These are phyloP conservation scores for Botryotinia narcissicola DNA, from an alignment of 2,329 filamentous ascomycete genomes.

Conservation along the genomic window DNA sequence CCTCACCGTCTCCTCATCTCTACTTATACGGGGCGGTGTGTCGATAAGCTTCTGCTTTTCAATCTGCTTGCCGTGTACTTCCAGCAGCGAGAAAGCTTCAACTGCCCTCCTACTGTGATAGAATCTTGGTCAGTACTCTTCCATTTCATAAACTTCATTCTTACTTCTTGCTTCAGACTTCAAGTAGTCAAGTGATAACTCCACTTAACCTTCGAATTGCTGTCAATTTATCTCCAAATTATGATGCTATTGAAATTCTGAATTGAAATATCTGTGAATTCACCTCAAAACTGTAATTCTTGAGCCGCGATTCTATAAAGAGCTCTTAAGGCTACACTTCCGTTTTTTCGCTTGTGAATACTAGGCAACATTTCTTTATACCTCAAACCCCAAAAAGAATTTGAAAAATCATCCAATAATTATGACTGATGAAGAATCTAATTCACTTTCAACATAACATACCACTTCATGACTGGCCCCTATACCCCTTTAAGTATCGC, in stretches of 20 bases:
- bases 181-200: background rate
- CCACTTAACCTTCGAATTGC: background rate
- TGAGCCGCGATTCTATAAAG: background rate
- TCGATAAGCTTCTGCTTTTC: background rate
- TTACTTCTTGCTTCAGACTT: background rate
- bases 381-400: background rate
- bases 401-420: background rate
- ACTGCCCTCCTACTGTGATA: too few relatives aligned
- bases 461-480: background rate
- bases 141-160: background rate
- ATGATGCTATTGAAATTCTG: background rate
- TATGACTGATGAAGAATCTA: background rate
- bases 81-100: background rate
- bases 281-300: too few relatives aligned
- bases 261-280: background rate
- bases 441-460: conserved; percentile 8
- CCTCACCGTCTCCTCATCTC: too few relatives aligned
- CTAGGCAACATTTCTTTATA: background rate
- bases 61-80: background rate
- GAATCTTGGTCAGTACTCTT: background rate
- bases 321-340: background rate
- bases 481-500: background rate
- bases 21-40: too few relatives aligned
- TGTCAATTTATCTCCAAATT: background rate
- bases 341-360: background rate